Evolutionary conservation across 176 grass and related monocot genomes (phyloP), one percentile per base, ranked within the genome.

Genomic region (Rhynchospora breviuscula): DNA sequence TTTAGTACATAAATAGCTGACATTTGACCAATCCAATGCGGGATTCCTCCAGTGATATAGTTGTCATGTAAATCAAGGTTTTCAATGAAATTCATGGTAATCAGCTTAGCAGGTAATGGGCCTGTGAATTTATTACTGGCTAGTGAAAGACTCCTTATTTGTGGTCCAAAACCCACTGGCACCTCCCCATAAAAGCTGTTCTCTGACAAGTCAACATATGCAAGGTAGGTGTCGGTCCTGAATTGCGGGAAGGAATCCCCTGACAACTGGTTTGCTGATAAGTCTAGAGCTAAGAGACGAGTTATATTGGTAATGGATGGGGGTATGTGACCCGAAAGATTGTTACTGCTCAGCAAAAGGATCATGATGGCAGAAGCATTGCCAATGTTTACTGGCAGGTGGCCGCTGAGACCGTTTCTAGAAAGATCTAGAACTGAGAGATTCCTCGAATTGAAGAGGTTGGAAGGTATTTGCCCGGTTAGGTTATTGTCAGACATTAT

Each of bases 251-350:
- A 86, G 52, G 6, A 60, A 73, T 86, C 13, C 19, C 62, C 75
- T 3, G 75, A 81, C 7, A 86, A n/a, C 53, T 86, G 43, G 77
- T 86, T 81, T 49, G 15, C 6, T 2, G 63, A 81, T 15, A 86
- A 70, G 85, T 86, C 77, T 0, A 86, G 23, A 43, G 47, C 43
- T 43, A 86, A 48, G 75, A 86, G 77, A 57, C 11, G 48, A n/a
- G n/a, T 8, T 86, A 81, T 81, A 14, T 86, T 86, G 31, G 51
- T 69, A 45, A 86, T 81, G 75, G 77, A 86, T 62, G 49, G 49
- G 3, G 63, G 85, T 67, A 86, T 7, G 17, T 45, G 60, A 10
- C 77, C 49, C 10, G 33, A 81, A 49, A 86, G 48, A 18, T 70
- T 48, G 63, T 81, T 86, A 7, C 49, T 67, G n/a, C 49, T 72